Evolutionary conservation across 192 early-diverging fungal species (phyloP).

Genomic region (Podila verticillata): DNA sequence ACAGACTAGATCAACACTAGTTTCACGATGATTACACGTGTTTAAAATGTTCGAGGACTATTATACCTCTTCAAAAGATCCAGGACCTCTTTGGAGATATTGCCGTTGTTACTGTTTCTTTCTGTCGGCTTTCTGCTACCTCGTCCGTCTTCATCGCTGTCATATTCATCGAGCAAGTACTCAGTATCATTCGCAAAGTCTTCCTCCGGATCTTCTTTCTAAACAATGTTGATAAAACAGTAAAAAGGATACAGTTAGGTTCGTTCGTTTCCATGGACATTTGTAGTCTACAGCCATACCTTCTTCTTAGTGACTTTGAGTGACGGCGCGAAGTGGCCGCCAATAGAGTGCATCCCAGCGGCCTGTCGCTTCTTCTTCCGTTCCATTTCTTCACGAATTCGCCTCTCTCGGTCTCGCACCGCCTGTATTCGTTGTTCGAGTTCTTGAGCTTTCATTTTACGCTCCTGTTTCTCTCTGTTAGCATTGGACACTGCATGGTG

Average conservation of each 20-base stretch:
- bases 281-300: neutral
- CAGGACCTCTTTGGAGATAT: slow-evolving; percentile 65
- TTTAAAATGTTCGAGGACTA: neutral
- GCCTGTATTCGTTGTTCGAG: slow-evolving; percentile 47
- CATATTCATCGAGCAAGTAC: slow-evolving; percentile 70
- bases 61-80: slow-evolving; percentile 59
- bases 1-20: no score
- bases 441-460: slow-evolving; percentile 29
- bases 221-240: neutral
- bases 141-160: slow-evolving; percentile 64
- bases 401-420: slow-evolving; percentile 50
- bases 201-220: slow-evolving; percentile 33
- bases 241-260: no score
- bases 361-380: slow-evolving; percentile 29
- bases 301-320: slow-evolving; percentile 3
- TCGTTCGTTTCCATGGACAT: neutral
- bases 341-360: neutral
- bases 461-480: slow-evolving; percentile 22
- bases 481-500: slow-evolving; percentile 21
- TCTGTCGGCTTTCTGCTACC: slow-evolving; percentile 1
- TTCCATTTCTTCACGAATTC: slow-evolving; percentile 35
- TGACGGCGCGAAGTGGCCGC: no score
- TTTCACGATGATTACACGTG: no score
- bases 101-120: slow-evolving; percentile 39
- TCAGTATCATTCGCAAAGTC: slow-evolving; percentile 51